Percentiles rank a stretch among this genome's conserved stretches.
phyloP scores from a whole-genome alignment of 2,329 filamentous ascomycete species.

The Phialemonium atrogriseum region DNA sequence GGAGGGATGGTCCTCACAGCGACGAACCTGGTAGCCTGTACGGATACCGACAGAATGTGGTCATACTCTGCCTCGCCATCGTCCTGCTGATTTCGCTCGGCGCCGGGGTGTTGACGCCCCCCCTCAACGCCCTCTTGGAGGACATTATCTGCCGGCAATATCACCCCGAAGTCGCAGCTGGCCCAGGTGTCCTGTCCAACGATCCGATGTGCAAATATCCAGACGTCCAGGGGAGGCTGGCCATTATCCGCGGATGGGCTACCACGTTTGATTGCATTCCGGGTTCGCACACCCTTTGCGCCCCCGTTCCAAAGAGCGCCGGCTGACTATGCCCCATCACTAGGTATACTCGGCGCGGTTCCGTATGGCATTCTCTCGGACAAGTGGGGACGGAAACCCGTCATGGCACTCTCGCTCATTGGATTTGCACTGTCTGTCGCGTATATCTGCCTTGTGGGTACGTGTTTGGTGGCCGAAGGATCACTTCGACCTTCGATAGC shows the following conservation, averaged over 20 bases:
- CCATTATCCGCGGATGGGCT: constrained; percentile 40
- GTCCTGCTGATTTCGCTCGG: constrained; percentile 36
- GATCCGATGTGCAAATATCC: constrained; percentile 37
- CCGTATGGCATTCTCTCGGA: constrained; percentile 39
- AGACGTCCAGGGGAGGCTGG: constrained; percentile 41
- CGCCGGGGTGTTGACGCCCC: constrained; percentile 22
- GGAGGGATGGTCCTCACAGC: neutral
- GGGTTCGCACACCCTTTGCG: no score
- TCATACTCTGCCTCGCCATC: constrained; percentile 19
- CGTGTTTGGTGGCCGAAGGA: no score
- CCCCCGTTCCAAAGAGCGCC: no score
- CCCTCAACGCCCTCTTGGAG: constrained; percentile 42
- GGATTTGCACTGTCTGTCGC: constrained; percentile 11
- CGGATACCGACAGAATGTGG: constrained; percentile 16
- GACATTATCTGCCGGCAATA: constrained; percentile 42
- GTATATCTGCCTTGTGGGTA: constrained; percentile 16
- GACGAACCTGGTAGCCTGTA: constrained; percentile 11
- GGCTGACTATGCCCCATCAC: constrained; percentile 3
- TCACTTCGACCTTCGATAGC: no score
- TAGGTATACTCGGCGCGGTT: constrained; percentile 32
- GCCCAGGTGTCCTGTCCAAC: constrained; percentile 24
- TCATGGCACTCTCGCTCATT: constrained; percentile 25
- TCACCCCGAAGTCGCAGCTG: constrained; percentile 30
- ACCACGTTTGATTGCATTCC: constrained; percentile 37
- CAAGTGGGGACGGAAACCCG: constrained; percentile 33